Evolutionary conservation across 805 yeast species (phyloP), one percentile per base, ranked within the genome.

Genomic region (Candida pini): DNA sequence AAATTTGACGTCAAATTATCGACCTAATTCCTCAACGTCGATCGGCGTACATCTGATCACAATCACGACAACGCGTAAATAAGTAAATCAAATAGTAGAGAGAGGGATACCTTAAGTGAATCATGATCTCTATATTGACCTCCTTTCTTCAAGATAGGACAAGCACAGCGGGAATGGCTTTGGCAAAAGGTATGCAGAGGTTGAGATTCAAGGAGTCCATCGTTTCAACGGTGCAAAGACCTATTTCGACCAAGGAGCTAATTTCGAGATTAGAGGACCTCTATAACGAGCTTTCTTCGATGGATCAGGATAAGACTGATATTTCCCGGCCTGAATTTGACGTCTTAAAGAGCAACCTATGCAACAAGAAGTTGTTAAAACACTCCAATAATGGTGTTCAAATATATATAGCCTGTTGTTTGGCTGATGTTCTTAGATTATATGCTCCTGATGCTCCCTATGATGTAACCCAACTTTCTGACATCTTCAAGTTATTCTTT

Each of bases 381-480:
- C 81, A 79, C 49, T 67, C 73, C 31, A 86, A 85, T 49, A 39
- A 54, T 3, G 92, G 90, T 5, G 76, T 88, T 6, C 81, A 78
- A 44, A 76, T 89, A 0, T 74, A 66, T 38, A 71, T 71, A 1
- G 78, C 92, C 6, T 81, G 94, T 49, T 78, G 92, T 43, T 43
- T 87, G 6, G 68, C 87, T 5, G 95, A 88, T 53, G 64, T 89
- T 8, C 58, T 88, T 27, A 66, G 95, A 38, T 56, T 89, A 12
- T 81, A 70, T 49, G 96, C 95, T 1, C 96, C 96, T 0, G 85
- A 88, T 53, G 95, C 96, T 6, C 96, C 97, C 4, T 88, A 71
- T 56, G 75, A 82, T 2, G 76, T 78, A 17, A 43, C 62, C 2
- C 79, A 81, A 44, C 63, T 88, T 25, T 63, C 76, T 1, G 78